phyloP scores from a whole-genome alignment of 148 eudicot species.

The Limonium bicolor region DNA sequence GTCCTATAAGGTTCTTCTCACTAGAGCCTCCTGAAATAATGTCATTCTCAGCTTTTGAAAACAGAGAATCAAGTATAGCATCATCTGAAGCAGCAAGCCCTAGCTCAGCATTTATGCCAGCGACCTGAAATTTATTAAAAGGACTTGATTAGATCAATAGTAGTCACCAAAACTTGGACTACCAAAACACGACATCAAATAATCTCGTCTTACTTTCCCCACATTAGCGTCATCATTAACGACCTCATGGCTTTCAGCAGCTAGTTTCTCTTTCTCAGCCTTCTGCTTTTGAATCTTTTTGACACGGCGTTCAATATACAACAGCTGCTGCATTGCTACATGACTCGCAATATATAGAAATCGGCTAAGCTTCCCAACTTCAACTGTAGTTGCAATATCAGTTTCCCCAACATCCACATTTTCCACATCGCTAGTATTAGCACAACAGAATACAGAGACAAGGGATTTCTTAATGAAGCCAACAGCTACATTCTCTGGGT shows the following conservation, averaged over 20 bases:
- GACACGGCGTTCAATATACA: conserved; percentile 76
- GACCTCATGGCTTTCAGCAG: conserved; percentile 22
- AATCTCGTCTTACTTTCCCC: no score
- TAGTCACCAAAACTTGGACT: no score
- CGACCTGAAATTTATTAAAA: conserved; percentile 65
- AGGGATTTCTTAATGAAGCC: conserved; percentile 53
- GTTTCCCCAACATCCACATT: conserved; percentile 19
- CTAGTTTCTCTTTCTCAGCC: conserved; percentile 55
- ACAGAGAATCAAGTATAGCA: conserved; percentile 69
- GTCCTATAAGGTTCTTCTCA: conserved; percentile 74
- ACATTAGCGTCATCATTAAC: conserved; percentile 14
- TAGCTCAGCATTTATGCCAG: conserved; percentile 80
- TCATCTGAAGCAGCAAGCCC: conserved; percentile 96
- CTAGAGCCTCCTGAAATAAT: conserved; percentile 52
- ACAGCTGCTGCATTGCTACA: conserved; percentile 86
- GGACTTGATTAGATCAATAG: no score
- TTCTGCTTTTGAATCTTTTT: conserved; percentile 72
- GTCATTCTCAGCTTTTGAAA: conserved; percentile 83
- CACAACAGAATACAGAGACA: conserved; percentile 30
- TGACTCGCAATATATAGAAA: conserved; percentile 65
- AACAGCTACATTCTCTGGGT: conserved; percentile 70
- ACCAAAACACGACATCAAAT: no score
- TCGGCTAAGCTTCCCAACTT: conserved; percentile 71
- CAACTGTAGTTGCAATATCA: conserved; percentile 34
- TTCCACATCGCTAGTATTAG: conserved; percentile 26